Conservation (phyloP, 108 stramenopile species). For the Skeletonema potamos region DNA sequence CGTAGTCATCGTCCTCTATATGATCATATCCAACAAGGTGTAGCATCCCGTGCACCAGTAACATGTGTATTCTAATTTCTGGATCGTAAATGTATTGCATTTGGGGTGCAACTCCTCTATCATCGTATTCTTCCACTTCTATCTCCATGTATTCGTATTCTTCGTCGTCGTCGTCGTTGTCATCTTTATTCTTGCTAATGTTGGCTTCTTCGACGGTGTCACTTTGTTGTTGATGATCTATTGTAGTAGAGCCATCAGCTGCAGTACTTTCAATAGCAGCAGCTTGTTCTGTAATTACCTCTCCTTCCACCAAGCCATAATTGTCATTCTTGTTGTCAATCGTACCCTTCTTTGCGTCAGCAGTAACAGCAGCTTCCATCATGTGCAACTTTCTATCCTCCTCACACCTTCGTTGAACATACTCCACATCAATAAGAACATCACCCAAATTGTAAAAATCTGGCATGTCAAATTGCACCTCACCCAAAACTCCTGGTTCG, state of each 20-base stretch:
- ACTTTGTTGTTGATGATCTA: not conserved
- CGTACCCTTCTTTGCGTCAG: not conserved
- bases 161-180: slow-evolving; percentile 33
- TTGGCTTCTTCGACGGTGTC: slow-evolving; percentile 18
- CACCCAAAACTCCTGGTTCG: slow-evolving; percentile 61
- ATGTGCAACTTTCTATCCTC: slow-evolving; percentile 47
- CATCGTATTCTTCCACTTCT: slow-evolving; percentile 68
- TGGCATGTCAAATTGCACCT: slow-evolving; percentile 66
- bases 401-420: slow-evolving; percentile 72
- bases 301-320: slow-evolving; percentile 41
- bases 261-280: not conserved
- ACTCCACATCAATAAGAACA: slow-evolving; percentile 88
- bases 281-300: slow-evolving; percentile 28
- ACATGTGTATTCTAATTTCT: slow-evolving; percentile 84
- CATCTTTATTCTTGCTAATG: slow-evolving; percentile 18
- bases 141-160: slow-evolving; percentile 45
- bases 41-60: slow-evolving; percentile 94
- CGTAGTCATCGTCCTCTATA: slow-evolving; percentile 91
- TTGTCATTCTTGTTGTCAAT: slow-evolving; percentile 21
- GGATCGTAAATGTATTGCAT: slow-evolving; percentile 81
- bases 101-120: slow-evolving; percentile 87
- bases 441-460: slow-evolving; percentile 91
- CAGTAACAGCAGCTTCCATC: not conserved
- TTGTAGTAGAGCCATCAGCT: not conserved
- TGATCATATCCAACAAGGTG: slow-evolving; percentile 97